Evolutionary conservation across 176 grass and related monocot species (phyloP).

Genomic region (Avena sativa): DNA sequence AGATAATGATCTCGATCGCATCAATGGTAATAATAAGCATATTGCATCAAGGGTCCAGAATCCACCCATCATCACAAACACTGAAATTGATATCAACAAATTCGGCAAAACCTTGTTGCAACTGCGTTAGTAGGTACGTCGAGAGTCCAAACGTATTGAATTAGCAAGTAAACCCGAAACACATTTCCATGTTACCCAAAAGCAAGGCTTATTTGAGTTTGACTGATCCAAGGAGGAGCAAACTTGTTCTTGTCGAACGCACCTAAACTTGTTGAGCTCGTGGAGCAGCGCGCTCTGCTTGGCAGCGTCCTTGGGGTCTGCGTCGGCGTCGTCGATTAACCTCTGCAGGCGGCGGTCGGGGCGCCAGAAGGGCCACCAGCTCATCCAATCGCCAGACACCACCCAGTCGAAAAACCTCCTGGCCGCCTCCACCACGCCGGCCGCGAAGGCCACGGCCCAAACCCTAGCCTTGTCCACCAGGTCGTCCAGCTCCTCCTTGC

Average conservation of each 20-base stretch:
- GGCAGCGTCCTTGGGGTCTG: constrained; percentile 72
- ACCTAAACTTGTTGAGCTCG: constrained; percentile 98
- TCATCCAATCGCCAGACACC: constrained; percentile 68
- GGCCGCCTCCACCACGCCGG: constrained; percentile 43
- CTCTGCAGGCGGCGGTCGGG: constrained; percentile 65
- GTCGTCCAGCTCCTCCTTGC: constrained; percentile 56
- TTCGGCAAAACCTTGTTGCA: neutral
- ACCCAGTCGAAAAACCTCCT: constrained; percentile 66
- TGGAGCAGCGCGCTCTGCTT: constrained; percentile 84
- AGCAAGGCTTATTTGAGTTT: constrained; percentile 1
- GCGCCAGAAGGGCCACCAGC: constrained; percentile 93
- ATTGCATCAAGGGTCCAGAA: neutral
- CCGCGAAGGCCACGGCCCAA: constrained; percentile 50
- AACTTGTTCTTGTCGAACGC: neutral
- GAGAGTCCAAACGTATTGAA: neutral
- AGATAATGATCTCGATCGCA: neutral
- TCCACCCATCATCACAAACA: constrained; percentile 6
- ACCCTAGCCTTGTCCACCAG: constrained; percentile 52
- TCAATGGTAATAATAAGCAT: neutral
- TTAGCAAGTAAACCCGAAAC: neutral
- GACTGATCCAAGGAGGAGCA: constrained; percentile 11
- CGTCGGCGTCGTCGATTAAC: constrained; percentile 88
- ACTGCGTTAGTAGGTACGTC: neutral
- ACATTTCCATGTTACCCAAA: constrained; percentile 36
- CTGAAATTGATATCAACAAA: neutral